phyloP scores from a whole-genome alignment of 148 eudicot species.

The Rhododendron vialii region DNA sequence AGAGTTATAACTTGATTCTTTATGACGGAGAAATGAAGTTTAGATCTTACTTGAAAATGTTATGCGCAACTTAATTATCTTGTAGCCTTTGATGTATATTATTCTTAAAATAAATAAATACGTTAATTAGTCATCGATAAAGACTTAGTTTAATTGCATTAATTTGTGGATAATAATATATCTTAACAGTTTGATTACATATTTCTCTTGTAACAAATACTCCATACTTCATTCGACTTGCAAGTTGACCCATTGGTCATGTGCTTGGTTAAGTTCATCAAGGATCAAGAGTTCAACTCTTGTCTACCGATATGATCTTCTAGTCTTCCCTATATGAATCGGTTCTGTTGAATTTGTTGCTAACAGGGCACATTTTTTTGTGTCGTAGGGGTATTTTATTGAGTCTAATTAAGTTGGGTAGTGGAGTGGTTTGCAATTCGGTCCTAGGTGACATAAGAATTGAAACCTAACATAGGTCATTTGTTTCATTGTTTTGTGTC shows the following conservation, averaged over 20 bases:
- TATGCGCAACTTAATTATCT: too few species aligned
- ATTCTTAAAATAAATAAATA: too few species aligned
- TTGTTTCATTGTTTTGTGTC: neutral
- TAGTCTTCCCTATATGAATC: too few species aligned
- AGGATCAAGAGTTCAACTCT: neutral
- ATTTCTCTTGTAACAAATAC: neutral
- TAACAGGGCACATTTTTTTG: neutral
- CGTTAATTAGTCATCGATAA: neutral
- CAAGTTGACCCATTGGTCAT: too few species aligned
- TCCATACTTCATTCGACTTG: too few species aligned
- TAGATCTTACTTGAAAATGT: too few species aligned
- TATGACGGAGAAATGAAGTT: too few species aligned
- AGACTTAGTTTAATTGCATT: neutral
- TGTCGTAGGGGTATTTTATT: neutral
- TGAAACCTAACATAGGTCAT: neutral
- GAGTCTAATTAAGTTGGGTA: neutral
- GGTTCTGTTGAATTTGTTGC: neutral
- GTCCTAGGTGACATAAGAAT: neutral
- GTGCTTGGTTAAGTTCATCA: too few species aligned
- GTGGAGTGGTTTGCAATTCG: neutral
- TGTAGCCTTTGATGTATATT: too few species aligned
- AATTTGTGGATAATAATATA: neutral
- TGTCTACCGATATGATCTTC: neutral
- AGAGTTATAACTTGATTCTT: neutral
- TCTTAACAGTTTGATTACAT: neutral